These are phyloP conservation scores for Flagelloscypha sp. DNA, from an alignment of 768 basidiomycete species.

Conservation along the genomic window DNA sequence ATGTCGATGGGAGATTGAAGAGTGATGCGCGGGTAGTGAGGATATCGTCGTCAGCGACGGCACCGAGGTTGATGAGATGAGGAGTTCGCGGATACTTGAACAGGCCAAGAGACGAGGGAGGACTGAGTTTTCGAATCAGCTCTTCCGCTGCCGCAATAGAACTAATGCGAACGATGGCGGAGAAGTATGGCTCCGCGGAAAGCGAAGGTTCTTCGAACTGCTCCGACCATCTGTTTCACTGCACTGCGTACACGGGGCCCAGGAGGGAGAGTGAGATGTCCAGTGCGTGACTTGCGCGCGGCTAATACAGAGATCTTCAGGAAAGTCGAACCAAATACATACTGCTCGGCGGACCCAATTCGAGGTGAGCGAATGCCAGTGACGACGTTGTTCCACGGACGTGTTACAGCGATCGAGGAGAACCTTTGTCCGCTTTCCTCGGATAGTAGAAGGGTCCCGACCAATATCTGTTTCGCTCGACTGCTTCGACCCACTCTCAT, in stretches of 20 bases:
- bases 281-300: conserved; percentile 48
- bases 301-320: conserved; percentile 37
- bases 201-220: conserved; percentile 35
- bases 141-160: conserved; percentile 46
- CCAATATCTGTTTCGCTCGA: conserved; percentile 46
- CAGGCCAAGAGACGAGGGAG: conserved; percentile 27
- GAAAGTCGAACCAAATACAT: conserved; percentile 51
- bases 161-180: conserved; percentile 36
- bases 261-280: conserved; percentile 53
- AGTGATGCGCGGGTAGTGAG: conserved; percentile 11
- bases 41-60: conserved; percentile 48
- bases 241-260: conserved; percentile 48
- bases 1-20: conserved; percentile 17
- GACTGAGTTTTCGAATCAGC: conserved; percentile 35
- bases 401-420: conserved; percentile 55
- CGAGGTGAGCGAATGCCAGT: conserved; percentile 41
- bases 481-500: conserved; percentile 43
- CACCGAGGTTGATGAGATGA: conserved; percentile 51
- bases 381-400: conserved; percentile 34
- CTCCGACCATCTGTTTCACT: conserved; percentile 44
- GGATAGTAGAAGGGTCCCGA: conserved; percentile 21
- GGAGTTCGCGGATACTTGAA: conserved; percentile 57
- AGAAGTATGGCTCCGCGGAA: conserved; percentile 50
- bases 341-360: conserved; percentile 39
- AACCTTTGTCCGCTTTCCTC: conserved; percentile 20